phyloP scores from a whole-genome alignment of 495 filamentous ascomycete species.

The Aspergillus diversus region DNA sequence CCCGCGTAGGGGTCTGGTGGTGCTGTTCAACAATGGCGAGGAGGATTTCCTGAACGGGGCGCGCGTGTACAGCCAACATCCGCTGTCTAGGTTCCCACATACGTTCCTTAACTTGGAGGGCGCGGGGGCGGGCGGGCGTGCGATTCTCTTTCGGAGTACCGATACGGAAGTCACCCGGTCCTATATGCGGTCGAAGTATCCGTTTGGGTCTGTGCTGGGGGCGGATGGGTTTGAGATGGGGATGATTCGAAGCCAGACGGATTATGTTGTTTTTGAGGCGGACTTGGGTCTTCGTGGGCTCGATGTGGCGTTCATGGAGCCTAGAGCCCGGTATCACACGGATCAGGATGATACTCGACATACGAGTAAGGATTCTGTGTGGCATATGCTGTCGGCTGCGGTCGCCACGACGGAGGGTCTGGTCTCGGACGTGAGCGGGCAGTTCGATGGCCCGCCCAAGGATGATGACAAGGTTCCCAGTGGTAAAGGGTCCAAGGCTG shows the following conservation, averaged over 20 bases:
- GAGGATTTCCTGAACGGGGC: constrained; percentile 94
- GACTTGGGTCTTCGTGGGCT: constrained; percentile 82
- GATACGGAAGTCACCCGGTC: constrained; percentile 84
- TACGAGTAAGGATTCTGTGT: constrained; percentile 73
- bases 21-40: constrained; percentile 93
- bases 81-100: constrained; percentile 73
- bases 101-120: constrained; percentile 95
- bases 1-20: constrained; percentile 78
- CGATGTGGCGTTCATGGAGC: constrained; percentile 89
- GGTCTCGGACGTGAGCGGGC: constrained; percentile 67
- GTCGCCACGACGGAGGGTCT: constrained; percentile 71
- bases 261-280: constrained; percentile 85
- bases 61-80: constrained; percentile 80
- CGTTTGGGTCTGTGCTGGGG: constrained; percentile 81
- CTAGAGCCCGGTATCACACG: constrained; percentile 88
- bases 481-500: constrained; percentile 69
- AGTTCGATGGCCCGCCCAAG: constrained; percentile 64
- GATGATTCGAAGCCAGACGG: constrained; percentile 80
- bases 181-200: constrained; percentile 70
- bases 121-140: constrained; percentile 89
- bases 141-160: constrained; percentile 81
- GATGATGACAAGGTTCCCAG: constrained; percentile 67
- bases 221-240: constrained; percentile 82
- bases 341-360: constrained; percentile 84
- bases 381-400: constrained; percentile 91